These are phyloP conservation scores for Trichophyton mentagrophytes DNA, from an alignment of 2,329 filamentous ascomycete genomes.

Conservation along the genomic window DNA sequence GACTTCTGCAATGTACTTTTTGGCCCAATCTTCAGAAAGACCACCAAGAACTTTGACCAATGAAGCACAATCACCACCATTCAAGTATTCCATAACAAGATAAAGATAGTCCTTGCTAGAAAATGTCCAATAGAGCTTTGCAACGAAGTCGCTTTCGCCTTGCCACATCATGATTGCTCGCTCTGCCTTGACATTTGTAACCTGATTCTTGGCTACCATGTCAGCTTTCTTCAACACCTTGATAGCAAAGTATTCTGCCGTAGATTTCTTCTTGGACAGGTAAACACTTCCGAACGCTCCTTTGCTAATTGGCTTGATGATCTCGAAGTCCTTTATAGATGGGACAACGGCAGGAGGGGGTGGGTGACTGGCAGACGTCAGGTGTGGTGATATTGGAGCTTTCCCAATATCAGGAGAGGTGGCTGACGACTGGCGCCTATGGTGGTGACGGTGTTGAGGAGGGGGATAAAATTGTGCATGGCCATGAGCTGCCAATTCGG, in stretches of 20 bases:
- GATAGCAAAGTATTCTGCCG: constrained; percentile 95
- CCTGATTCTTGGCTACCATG: constrained; percentile 99
- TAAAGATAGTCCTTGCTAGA: constrained; percentile 99
- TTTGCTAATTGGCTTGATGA: constrained; percentile 98
- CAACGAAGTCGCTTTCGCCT: constrained; percentile 96
- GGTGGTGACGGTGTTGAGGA: constrained; percentile 47
- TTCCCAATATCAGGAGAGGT: constrained; percentile 58
- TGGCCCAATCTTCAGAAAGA: constrained; percentile 91
- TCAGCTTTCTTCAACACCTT: constrained; percentile 99
- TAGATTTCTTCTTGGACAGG: constrained; percentile 95
- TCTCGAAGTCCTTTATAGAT: constrained; percentile 98
- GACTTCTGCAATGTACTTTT: constrained; percentile 93
- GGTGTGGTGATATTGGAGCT: constrained; percentile 67
- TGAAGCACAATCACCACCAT: constrained; percentile 92
- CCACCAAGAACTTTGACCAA: constrained; percentile 88
- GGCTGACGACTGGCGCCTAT: constrained; percentile 82
- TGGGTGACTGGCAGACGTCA: constrained; percentile 64
- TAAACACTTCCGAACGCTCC: constrained; percentile 97
- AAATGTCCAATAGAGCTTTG: constrained; percentile 98
- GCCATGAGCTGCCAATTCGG: constrained; percentile 45
- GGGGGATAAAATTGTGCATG: constrained; percentile 44
- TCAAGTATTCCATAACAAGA: constrained; percentile 97
- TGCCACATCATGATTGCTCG: constrained; percentile 99
- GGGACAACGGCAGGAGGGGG: constrained; percentile 81
- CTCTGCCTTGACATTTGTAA: constrained; percentile 97